A percentile compares a stretch with the other conserved stretches of the same genome.
Conservation (phyloP, 805 yeast genomes). For the Candida incommunis region DNA sequence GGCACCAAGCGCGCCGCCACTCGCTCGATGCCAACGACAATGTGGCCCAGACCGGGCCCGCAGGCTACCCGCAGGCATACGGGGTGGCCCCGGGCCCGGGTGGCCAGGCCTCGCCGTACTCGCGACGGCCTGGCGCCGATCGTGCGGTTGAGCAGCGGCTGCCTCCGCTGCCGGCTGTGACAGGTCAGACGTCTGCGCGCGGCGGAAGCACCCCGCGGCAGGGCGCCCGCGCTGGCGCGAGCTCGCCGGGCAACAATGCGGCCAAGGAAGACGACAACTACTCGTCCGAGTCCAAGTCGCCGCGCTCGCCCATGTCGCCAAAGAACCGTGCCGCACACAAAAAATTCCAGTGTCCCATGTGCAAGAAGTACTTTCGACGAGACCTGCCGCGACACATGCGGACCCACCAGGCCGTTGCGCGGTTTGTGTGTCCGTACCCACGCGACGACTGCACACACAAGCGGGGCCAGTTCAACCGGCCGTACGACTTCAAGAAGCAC, state of each 20-base stretch:
- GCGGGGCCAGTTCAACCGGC: slow-evolving; percentile 49
- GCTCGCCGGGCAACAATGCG: neutral
- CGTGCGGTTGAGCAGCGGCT: neutral
- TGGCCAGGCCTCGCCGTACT: neutral
- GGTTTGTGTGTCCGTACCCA: slow-evolving; percentile 48
- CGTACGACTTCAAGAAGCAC: slow-evolving; percentile 56
- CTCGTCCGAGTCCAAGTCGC: slow-evolving; percentile 84
- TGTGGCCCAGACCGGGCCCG: neutral
- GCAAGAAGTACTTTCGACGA: slow-evolving; percentile 40
- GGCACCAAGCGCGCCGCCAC: neutral
- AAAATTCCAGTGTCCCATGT: slow-evolving; percentile 30
- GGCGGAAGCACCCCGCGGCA: neutral
- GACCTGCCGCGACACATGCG: slow-evolving; percentile 51
- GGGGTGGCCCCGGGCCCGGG: neutral
- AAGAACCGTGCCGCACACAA: slow-evolving; percentile 4
- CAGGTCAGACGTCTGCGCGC: neutral
- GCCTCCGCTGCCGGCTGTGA: neutral
- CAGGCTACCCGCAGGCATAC: neutral
- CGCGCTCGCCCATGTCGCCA: slow-evolving; percentile 51
- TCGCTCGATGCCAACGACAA: neutral
- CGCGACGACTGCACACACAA: slow-evolving; percentile 40
- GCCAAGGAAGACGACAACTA: slow-evolving; percentile 13
- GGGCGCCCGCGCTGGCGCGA: neutral
- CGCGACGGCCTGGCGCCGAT: neutral
- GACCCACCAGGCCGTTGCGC: slow-evolving; percentile 41